These are phyloP conservation scores for Rhizopus arrhizus DNA, from an alignment of 371 early-diverging fungal species.

Conservation along the genomic window DNA sequence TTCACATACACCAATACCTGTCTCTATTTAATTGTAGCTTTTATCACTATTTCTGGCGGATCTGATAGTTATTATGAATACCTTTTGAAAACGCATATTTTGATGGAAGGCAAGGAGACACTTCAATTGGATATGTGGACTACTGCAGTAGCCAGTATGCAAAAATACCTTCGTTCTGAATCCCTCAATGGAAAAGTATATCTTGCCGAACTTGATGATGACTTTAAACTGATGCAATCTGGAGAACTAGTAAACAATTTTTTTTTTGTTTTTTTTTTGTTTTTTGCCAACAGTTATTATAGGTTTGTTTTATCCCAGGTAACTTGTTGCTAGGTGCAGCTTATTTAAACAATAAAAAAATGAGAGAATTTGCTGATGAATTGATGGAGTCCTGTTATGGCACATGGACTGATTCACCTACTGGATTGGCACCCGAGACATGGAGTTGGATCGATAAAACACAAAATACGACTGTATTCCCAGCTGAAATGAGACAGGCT, in stretches of 20 bases:
- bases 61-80: slow-evolving; percentile 93
- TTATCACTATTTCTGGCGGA: slow-evolving; percentile 59
- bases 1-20: background rate
- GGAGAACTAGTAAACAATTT: slow-evolving; percentile 42
- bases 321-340: slow-evolving; percentile 45
- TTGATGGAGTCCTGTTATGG: slow-evolving; percentile 46
- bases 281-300: background rate
- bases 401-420: slow-evolving; percentile 42
- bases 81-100: slow-evolving; percentile 69
- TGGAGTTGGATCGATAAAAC: slow-evolving; percentile 49
- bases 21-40: slow-evolving; percentile 28
- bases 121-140: slow-evolving; percentile 48
- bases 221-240: slow-evolving; percentile 33
- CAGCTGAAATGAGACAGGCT: slow-evolving; percentile 29
- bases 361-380: slow-evolving; percentile 34
- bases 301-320: slow-evolving; percentile 53
- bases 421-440: slow-evolving; percentile 48
- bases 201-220: slow-evolving; percentile 40
- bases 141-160: slow-evolving; percentile 47
- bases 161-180: slow-evolving; percentile 45
- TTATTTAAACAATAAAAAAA: slow-evolving; percentile 30
- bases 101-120: slow-evolving; percentile 55
- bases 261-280: background rate
- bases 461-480: slow-evolving; percentile 25
- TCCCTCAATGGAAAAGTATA: slow-evolving; percentile 35